phyloP scores from a whole-genome alignment of 805 yeast species.

The Zygoascus ofunaensis region DNA sequence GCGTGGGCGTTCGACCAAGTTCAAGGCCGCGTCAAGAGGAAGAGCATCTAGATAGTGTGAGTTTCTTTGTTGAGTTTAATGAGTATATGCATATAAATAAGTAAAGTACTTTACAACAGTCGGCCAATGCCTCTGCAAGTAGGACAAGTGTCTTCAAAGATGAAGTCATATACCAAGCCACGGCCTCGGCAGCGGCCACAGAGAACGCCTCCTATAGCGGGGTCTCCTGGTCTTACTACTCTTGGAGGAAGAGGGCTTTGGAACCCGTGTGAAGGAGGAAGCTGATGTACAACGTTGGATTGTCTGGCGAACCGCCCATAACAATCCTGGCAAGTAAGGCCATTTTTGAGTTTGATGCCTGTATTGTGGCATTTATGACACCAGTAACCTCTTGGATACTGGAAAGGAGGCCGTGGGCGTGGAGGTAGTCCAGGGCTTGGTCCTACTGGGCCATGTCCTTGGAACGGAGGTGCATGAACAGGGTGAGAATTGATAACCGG shows the following conservation, averaged over 20 bases:
- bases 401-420: conserved; percentile 43
- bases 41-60: no score
- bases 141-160: conserved; percentile 56
- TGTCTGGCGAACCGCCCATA: conserved; percentile 54
- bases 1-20: no score
- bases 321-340: conserved; percentile 60
- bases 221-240: conserved; percentile 67
- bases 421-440: conserved; percentile 5
- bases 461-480: conserved; percentile 3
- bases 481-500: conserved; percentile 18
- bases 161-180: conserved; percentile 46
- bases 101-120: conserved; percentile 7
- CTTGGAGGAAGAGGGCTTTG: conserved; percentile 29
- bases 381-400: conserved; percentile 50
- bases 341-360: conserved; percentile 52
- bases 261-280: conserved; percentile 15
- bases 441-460: neutral
- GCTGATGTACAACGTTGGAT: conserved; percentile 15
- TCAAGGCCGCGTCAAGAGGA: no score
- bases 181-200: conserved; percentile 68
- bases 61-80: no score
- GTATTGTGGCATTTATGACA: conserved; percentile 70
- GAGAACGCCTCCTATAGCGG: conserved; percentile 58
- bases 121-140: conserved; percentile 64
- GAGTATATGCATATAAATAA: no score